These are phyloP conservation scores for Lactarius pseudohatsudake DNA, from an alignment of 768 basidiomycete species.

Conservation along the genomic window DNA sequence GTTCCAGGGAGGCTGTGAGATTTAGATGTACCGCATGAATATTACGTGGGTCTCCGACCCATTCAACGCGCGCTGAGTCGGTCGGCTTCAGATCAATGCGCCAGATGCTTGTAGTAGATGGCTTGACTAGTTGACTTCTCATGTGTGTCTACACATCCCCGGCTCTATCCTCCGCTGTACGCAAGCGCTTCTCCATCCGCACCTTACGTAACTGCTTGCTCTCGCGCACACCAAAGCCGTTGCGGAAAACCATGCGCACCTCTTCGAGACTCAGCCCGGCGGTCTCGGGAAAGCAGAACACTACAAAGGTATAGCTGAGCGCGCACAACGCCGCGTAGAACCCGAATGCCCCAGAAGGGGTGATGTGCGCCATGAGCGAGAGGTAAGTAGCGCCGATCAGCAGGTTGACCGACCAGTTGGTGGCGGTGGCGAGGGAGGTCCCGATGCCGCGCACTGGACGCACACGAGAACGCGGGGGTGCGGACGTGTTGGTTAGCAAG, in stretches of 20 bases:
- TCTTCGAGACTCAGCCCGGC: conserved; percentile 71
- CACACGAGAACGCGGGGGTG: not conserved
- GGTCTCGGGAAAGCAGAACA: conserved; percentile 77
- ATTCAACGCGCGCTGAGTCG: not conserved
- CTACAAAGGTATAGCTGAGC: conserved; percentile 66
- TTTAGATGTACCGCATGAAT: not conserved
- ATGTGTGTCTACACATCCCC: not conserved
- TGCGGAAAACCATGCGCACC: conserved; percentile 58
- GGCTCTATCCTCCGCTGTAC: not conserved
- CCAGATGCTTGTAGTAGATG: not conserved
- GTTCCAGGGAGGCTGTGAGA: not conserved
- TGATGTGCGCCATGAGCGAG: conserved; percentile 71
- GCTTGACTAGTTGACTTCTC: not conserved
- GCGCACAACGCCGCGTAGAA: conserved; percentile 75
- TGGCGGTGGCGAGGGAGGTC: conserved; percentile 70
- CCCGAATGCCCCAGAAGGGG: conserved; percentile 73
- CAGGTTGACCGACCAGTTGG: conserved; percentile 77
- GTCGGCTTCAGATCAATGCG: not conserved
- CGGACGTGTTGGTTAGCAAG: not conserved
- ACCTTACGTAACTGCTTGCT: conserved; percentile 49
- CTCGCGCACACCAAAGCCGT: conserved; percentile 64
- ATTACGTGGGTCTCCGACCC: not conserved
- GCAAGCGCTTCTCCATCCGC: conserved; percentile 39
- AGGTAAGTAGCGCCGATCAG: conserved; percentile 80
- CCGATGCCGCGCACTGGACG: conserved; percentile 69